Evolutionary conservation across 2,329 filamentous ascomycete species (phyloP), one percentile per base, ranked within the genome.

Genomic region (Trichoderma atrobrunneum): DNA sequence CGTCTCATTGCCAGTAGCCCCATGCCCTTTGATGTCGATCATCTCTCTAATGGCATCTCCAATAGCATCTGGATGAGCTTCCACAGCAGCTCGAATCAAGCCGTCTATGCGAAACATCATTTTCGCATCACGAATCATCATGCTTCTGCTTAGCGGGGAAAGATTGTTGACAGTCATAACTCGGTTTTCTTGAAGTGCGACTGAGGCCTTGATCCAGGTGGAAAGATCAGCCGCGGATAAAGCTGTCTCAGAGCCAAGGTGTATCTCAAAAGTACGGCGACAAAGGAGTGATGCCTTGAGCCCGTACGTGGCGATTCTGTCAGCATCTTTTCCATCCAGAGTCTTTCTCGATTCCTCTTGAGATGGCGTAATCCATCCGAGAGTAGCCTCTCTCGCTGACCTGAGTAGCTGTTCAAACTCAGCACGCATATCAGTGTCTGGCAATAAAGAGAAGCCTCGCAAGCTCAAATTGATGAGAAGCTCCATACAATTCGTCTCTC

Each of bases 201-300:
- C 74, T 1, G 78, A 79, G 0, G 78, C 76, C 28, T 68, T 70
- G 28, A 79, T 74, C 57, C 77, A 79, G 5, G 70, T 48, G 3
- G 36, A 30, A 10, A 74, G 66, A 5, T 77, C 75, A 1, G 73
- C 54, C 0, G 43, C 8, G 2, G 32, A 10, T 7, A 75, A 32
- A 8, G 18, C 18, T 12, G 51, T 24, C 11, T 64, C 32, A 7
- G 1, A 21, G 3, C 54, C 34, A 6, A 39, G 36, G 60, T 74
- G 72, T 0, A 76, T 72, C 1, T 74, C 72, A 62, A 81, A 84
- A 0, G 82, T 84, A 18, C 79, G 78, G 8, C 83, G 82, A 65
- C 89, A 91, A 0, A 92, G 79, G 0, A 92, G 73, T 0, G 89
- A 85, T 0, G 89, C 85, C 79, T 85, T 85, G 0, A 91, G 82